phyloP scores from a whole-genome alignment of 768 basidiomycete species.

The Cyclocybe aegerita region DNA sequence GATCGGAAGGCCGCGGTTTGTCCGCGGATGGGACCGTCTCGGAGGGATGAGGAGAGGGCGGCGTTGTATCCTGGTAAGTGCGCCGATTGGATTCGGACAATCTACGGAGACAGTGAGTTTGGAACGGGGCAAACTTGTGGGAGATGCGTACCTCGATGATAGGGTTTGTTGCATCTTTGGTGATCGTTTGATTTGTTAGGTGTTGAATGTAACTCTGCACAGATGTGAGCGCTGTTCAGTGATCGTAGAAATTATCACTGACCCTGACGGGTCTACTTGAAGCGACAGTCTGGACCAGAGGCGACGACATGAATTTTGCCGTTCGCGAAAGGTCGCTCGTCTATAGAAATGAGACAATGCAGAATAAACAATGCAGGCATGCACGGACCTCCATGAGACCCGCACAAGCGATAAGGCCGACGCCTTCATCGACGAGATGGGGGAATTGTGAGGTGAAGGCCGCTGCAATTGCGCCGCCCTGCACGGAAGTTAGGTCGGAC shows the following conservation, averaged over 20 bases:
- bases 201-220: conserved; percentile 51
- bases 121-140: background rate
- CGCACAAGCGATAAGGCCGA: conserved; percentile 67
- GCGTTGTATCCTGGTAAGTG: conserved; percentile 74
- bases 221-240: conserved; percentile 1
- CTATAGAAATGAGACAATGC: conserved; percentile 28
- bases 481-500: background rate
- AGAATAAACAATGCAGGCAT: background rate
- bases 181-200: conserved; percentile 35
- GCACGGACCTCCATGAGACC: conserved; percentile 63
- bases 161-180: conserved; percentile 24
- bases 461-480: conserved; percentile 64
- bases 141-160: conserved; percentile 40
- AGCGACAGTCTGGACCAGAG: conserved; percentile 65
- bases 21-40: conserved; percentile 72
- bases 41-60: conserved; percentile 73
- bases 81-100: conserved; percentile 77
- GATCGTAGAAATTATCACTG: conserved; percentile 16
- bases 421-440: conserved; percentile 61
- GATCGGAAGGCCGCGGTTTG: conserved; percentile 52
- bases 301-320: conserved; percentile 76
- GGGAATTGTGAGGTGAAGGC: conserved; percentile 75
- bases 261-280: conserved; percentile 65
- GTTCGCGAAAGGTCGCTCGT: conserved; percentile 70
- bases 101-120: conserved; percentile 32